Evolutionary conservation across 495 filamentous ascomycete species (phyloP).

Genomic region (Penicillium arizonense): DNA sequence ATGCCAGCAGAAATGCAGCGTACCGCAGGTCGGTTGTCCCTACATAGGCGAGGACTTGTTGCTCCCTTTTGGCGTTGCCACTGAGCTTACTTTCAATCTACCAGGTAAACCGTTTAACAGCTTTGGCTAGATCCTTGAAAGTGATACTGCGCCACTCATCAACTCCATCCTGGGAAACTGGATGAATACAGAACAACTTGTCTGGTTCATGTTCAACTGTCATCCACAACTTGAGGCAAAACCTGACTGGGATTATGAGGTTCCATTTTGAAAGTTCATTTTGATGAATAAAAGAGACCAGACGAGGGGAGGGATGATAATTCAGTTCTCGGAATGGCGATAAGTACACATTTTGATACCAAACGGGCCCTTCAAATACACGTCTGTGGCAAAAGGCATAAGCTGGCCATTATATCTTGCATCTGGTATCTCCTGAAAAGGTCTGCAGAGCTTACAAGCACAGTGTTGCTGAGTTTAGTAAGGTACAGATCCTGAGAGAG

Average conservation of each 20-base stretch:
- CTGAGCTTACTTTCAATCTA: conserved; percentile 43
- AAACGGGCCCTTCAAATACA: too few relatives aligned
- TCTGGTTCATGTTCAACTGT: conserved; percentile 37
- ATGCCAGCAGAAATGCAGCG: conserved; percentile 19
- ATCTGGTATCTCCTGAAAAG: too few relatives aligned
- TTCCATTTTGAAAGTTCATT: too few relatives aligned
- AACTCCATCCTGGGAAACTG: conserved; percentile 35
- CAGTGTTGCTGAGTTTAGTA: too few relatives aligned
- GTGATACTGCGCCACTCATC: conserved; percentile 52
- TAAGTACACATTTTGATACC: too few relatives aligned
- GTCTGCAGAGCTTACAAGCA: too few relatives aligned
- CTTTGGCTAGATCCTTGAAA: conserved; percentile 45
- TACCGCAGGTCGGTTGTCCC: conserved; percentile 29
- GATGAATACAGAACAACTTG: conserved; percentile 40
- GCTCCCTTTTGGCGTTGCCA: neutral
- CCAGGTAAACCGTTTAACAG: conserved; percentile 51
- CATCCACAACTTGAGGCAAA: conserved; percentile 36
- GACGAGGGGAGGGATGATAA: too few relatives aligned
- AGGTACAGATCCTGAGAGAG: too few relatives aligned
- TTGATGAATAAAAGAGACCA: too few relatives aligned
- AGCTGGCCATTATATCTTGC: too few relatives aligned
- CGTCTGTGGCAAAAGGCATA: too few relatives aligned
- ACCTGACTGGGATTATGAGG: neutral
- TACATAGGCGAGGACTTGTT: conserved; percentile 31
- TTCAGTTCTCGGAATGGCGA: too few relatives aligned